These are phyloP conservation scores for Aspergillus sojae DNA, from an alignment of 2,329 filamentous ascomycete genomes.

Conservation along the genomic window DNA sequence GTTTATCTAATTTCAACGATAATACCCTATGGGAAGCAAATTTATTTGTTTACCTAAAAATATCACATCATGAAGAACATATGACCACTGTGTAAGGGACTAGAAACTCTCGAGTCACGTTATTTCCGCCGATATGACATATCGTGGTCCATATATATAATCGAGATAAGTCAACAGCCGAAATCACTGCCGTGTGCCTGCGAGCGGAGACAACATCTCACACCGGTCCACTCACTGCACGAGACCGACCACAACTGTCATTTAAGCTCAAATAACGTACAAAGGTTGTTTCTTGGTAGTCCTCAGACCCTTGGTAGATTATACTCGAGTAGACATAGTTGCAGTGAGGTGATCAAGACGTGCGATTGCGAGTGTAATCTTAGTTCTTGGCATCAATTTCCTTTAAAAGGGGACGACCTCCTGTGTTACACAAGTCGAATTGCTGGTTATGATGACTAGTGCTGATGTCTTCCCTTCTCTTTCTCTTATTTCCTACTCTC, in stretches of 20 bases:
- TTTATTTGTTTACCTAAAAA: background rate
- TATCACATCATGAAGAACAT: background rate
- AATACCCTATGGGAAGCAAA: background rate
- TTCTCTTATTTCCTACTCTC: background rate
- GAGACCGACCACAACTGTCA: constrained; percentile 12
- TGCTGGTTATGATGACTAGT: background rate
- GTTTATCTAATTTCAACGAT: background rate
- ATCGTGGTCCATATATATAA: background rate
- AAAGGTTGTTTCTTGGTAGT: constrained; percentile 22
- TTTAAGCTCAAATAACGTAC: constrained; percentile 28
- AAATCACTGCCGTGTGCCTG: constrained; percentile 31
- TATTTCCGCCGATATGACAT: background rate
- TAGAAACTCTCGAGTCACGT: background rate
- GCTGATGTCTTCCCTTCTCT: background rate
- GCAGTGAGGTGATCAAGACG: constrained; percentile 36
- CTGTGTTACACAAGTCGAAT: background rate
- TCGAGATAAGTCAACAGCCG: constrained; percentile 28
- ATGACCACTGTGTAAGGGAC: no score
- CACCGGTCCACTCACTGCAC: constrained; percentile 13
- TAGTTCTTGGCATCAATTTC: constrained; percentile 23
- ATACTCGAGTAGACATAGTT: constrained; percentile 22
- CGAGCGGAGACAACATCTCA: constrained; percentile 18
- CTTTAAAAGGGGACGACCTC: constrained; percentile 19
- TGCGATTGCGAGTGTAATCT: constrained; percentile 34
- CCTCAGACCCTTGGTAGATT: constrained; percentile 13